Conservation (phyloP, 257 asterid genomes). For the Solanum chilense region DNA sequence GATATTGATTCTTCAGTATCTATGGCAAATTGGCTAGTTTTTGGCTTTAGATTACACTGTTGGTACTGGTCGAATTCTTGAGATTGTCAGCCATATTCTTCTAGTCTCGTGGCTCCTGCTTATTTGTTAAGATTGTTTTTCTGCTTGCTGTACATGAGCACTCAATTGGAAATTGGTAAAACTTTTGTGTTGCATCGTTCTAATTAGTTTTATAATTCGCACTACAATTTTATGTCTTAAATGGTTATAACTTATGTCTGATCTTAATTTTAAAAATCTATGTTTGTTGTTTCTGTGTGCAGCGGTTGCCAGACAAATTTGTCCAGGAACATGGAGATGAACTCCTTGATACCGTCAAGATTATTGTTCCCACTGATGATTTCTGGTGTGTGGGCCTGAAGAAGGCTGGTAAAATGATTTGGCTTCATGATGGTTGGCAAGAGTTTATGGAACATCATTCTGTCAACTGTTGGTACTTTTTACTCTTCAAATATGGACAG, state of each 20-base stretch:
- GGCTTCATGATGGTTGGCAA: constrained; percentile 7
- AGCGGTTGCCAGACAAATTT: constrained; percentile 4
- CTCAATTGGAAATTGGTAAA: background rate
- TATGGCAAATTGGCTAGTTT: background rate
- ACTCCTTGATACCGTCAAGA: background rate
- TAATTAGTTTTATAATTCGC: background rate
- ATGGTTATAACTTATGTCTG: background rate
- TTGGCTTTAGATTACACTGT: background rate
- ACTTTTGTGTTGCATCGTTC: background rate
- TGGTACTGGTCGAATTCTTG: background rate
- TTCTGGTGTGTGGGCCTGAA: constrained; percentile 4
- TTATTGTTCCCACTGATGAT: background rate
- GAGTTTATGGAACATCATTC: constrained; percentile 2
- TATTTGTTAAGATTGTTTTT: background rate
- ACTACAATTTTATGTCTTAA: background rate
- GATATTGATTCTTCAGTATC: background rate
- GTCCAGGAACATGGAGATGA: background rate
- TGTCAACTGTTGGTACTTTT: background rate
- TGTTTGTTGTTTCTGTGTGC: background rate
- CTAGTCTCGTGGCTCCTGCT: background rate
- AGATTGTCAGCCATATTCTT: background rate
- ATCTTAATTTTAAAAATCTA: background rate
- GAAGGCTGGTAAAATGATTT: background rate
- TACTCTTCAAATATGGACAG: background rate
- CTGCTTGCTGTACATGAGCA: background rate